Percentiles rank a stretch among this genome's conserved stretches.
Evolutionary conservation across 768 basidiomycete genomes (phyloP).

Genomic region (Lactarius indigo): DNA sequence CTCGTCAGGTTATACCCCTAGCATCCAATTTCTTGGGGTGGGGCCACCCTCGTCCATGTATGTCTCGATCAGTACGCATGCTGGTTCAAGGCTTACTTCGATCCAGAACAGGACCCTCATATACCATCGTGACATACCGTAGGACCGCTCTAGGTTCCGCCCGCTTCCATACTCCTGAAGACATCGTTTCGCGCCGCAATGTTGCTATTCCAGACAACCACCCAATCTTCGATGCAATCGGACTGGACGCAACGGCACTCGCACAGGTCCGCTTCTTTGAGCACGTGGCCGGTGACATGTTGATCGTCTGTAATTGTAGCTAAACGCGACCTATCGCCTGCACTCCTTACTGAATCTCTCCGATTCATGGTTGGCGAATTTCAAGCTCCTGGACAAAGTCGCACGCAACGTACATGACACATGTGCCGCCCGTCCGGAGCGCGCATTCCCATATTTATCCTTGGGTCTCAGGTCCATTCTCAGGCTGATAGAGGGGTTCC

Average conservation of each 20-base stretch:
- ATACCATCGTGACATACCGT: conserved; percentile 19
- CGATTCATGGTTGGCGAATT: conserved; percentile 23
- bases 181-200: not conserved
- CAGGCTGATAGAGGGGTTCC: not conserved
- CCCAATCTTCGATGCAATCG: conserved; percentile 14
- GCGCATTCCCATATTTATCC: conserved; percentile 9
- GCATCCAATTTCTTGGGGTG: conserved; percentile 8
- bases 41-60: not conserved
- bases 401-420: conserved; percentile 5
- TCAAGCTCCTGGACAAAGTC: conserved; percentile 21
- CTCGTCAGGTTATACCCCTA: conserved; percentile 3
- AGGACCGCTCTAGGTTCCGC: conserved; percentile 20
- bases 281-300: not conserved
- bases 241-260: conserved; percentile 13
- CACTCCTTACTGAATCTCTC: conserved; percentile 21
- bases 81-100: conserved; percentile 10
- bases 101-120: not conserved
- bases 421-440: not conserved
- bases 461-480: conserved; percentile 9
- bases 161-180: conserved; percentile 17
- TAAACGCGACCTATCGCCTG: conserved; percentile 23
- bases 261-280: conserved; percentile 10
- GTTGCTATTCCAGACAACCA: conserved; percentile 2
- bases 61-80: not conserved
- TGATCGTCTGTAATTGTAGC: conserved; percentile 7